Conservation (phyloP, 345 rosid genomes). For the Syzygium aqueum region DNA sequence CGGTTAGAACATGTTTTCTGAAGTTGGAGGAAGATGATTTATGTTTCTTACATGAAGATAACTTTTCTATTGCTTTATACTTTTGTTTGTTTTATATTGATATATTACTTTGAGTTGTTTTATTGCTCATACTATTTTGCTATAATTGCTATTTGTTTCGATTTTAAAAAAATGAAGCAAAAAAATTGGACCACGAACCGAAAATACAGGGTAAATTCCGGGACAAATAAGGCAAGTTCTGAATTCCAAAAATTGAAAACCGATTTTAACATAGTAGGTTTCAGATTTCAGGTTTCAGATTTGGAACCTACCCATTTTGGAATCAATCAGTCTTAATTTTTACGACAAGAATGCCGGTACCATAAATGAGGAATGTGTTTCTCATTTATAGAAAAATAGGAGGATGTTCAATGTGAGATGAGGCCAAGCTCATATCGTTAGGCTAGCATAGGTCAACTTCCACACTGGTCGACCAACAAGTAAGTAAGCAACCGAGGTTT, state of each 20-base stretch:
- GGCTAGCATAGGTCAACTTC: background rate
- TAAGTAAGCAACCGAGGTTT: background rate
- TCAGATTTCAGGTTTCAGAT: no score
- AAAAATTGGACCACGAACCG: accelerated
- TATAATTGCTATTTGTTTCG: background rate
- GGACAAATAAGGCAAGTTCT: background rate
- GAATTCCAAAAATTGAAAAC: background rate
- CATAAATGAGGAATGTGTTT: background rate
- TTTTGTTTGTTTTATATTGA: accelerated
- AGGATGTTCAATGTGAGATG: background rate
- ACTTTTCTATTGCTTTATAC: background rate
- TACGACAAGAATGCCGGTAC: background rate
- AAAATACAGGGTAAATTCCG: no score
- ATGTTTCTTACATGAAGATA: background rate
- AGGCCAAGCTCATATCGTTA: background rate
- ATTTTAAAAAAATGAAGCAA: background rate
- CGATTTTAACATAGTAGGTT: background rate
- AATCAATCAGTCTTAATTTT: background rate
- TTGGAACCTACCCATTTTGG: accelerated
- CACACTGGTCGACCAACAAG: background rate
- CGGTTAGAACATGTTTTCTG: accelerated
- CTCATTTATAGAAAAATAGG: background rate
- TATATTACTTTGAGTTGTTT: no score
- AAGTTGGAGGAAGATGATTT: accelerated
- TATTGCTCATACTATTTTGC: background rate